Evolutionary conservation across 148 eudicot species (phyloP), one percentile per base, ranked within the genome.

Genomic region (Persicaria tinctoria): DNA sequence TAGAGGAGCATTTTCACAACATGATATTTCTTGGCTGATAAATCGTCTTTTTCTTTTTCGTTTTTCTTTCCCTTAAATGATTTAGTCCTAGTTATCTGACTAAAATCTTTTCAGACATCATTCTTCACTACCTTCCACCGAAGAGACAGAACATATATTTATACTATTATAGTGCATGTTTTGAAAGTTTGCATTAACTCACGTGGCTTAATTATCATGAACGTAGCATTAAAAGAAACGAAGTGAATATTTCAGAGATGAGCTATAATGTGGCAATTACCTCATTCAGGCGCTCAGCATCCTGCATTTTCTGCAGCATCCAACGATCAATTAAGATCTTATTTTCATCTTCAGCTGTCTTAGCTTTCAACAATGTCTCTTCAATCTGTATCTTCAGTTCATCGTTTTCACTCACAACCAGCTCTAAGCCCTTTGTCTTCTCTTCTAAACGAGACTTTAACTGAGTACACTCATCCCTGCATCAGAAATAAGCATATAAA

Each of bases 221-320:
- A 11, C 41, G 41, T 38, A 64, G 12, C 12, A 14, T 5, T 66
- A 44, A 38, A 64, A 14, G 70, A 41, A 66, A 44, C 5, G 17
- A 41, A 66, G 18, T 66, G 47, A 12, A 66, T 66, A 66, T 66
- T 66, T 41, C 47, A 66, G 70, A 66, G 46, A 41, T 66, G 47
- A 66, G 70, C 48, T 38, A 41, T 12, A 1, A 63, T 23, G 68
- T 63, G 38, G 48, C 11, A 57, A 66, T n/a, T 84, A 95, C 98
- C 92, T 95, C 98, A 80, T 95, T 95, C 62, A 95, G 82, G 69
- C 89, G 90, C 79, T 95, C 98, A 73, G 98, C 98, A 84, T 95
- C 98, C 83, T 95, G 86, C 98, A 95, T 95, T 78, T 95, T 95
- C 83, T 90, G 89, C 80, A 92, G 77, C 98, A 95, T 89, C 92